Evolutionary conservation across 1,139 yeast species (phyloP), one percentile per base, ranked within the genome.

Genomic region (Meyerozyma athensensis): DNA sequence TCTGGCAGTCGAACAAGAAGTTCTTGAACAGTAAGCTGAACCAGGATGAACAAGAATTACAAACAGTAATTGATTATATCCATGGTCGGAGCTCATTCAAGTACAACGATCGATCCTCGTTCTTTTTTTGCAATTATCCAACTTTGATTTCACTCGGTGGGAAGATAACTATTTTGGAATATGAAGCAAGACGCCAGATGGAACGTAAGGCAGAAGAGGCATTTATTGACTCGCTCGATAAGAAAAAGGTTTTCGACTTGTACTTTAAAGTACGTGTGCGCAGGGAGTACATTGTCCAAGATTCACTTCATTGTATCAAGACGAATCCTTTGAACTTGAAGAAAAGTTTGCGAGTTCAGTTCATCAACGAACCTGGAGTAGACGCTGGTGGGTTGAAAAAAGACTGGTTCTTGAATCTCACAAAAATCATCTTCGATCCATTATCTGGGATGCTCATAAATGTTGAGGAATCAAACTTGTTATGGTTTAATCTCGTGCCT

Each of bases 361-460:
- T 92, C 56, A 59, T 82, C 3, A 81, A 81, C 39, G 97, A 92
- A 52, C 94, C 92, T 0, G 97, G 97, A 0, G 73, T 90, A 17
- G 98, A 92, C 63, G 97, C 89, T 0, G 98, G 97, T 1, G 98
- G 98, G 0, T 67, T 90, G 43, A 77, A 81, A 47, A 90, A 89
- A 54, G 97, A 92, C 53, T 92, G 97, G 97, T 90, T 92, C 57
- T 65, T 80, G 36, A 58, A 89, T 22, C 62, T 92, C 31, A 80
- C 86, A 1, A 74, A 77, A 41, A 81, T 81, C 18, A 58, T 92
- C 2, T 85, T 90, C 52, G 74, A 73, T 50, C 83, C 89, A 0
- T 64, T 65, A 35, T 74, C 79, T 33, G 86, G 87, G 0, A 66
- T 84, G 61, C 74, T 85, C 40, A 56, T 61, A 8, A 74, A 76